A percentile compares a stretch with the other conserved stretches of the same genome.
Conservation (phyloP, 1,284 basidiomycete genomes). For the Heliocybe sulcata region DNA sequence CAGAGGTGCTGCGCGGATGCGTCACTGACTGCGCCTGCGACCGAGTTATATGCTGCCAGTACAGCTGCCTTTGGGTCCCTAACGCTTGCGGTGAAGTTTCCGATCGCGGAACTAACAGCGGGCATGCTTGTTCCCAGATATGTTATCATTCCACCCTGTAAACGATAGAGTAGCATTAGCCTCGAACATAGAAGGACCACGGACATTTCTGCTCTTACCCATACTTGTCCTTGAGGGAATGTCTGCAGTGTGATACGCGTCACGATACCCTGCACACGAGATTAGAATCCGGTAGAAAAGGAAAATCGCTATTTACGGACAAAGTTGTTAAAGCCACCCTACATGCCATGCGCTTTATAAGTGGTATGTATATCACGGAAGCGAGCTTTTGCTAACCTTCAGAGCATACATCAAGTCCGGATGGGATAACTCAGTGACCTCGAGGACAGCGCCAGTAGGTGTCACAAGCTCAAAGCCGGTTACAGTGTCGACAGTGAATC, state of each 20-base stretch:
- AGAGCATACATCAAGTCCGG: conserved; percentile 1
- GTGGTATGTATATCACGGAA: neutral
- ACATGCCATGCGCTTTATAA: neutral
- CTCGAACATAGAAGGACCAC: neutral
- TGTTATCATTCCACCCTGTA: conserved; percentile 46
- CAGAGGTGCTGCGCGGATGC: conserved; percentile 5
- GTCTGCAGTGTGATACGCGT: neutral
- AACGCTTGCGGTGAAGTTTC: conserved; percentile 38
- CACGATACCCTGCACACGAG: neutral
- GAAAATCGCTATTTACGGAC: neutral
- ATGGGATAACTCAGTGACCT: neutral
- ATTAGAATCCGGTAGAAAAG: neutral
- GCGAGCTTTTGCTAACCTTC: neutral
- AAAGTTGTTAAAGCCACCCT: neutral
- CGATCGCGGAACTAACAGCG: conserved; percentile 35
- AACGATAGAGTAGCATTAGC: neutral
- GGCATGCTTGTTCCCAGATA: conserved; percentile 29
- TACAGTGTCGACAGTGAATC: neutral
- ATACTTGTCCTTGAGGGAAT: neutral
- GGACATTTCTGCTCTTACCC: neutral
- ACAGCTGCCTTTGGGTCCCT: conserved; percentile 54
- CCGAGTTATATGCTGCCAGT: conserved; percentile 43
- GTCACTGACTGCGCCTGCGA: conserved; percentile 27
- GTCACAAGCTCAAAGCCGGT: neutral
- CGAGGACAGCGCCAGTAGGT: neutral